Conservation (phyloP, 139 green algal species). For the Raphidocelis subcapitata region DNA sequence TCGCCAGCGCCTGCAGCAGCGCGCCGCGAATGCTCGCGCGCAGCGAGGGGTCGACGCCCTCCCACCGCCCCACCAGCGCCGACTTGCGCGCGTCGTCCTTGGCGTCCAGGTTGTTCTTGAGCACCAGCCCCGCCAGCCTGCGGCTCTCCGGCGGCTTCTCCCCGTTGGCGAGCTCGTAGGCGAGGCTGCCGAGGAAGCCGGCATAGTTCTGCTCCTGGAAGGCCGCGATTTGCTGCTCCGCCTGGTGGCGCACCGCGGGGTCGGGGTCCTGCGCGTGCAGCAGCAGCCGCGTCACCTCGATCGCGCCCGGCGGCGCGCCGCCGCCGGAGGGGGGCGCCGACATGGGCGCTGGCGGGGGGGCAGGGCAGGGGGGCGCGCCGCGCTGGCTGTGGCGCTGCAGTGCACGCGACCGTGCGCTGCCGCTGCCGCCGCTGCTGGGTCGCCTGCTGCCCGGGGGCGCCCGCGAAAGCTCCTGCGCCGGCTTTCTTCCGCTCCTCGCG, state of each 20-base stretch:
- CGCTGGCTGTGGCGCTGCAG: too few species aligned
- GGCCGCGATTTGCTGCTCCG: constrained; percentile 77
- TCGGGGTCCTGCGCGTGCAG: constrained; percentile 76
- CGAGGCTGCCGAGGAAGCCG: constrained; percentile 71
- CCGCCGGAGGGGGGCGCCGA: too few species aligned
- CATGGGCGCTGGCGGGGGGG: too few species aligned
- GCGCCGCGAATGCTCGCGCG: constrained; percentile 76
- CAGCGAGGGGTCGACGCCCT: constrained; percentile 54
- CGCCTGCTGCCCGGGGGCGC: too few species aligned
- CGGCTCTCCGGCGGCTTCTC: constrained; percentile 69
- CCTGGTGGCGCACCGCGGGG: constrained; percentile 57
- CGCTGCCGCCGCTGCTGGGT: too few species aligned
- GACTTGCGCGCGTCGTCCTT: constrained; percentile 73
- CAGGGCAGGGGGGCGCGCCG: too few species aligned
- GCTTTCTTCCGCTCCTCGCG: too few species aligned
- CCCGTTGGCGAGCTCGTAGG: constrained; percentile 76
- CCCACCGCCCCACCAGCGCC: constrained; percentile 73
- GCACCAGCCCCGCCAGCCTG: constrained; percentile 87
- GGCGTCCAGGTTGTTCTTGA: constrained; percentile 95
- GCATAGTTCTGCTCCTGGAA: constrained; percentile 80
- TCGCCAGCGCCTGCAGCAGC: constrained; percentile 74
- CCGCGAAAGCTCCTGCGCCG: too few species aligned
- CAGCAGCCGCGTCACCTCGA: constrained; percentile 55
- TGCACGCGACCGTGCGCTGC: too few species aligned
- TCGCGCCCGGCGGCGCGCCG: too few species aligned